Base-by-base conservation (phyloP, 352 stramenopile genomes). In the Phytophthora pisi region DNA sequence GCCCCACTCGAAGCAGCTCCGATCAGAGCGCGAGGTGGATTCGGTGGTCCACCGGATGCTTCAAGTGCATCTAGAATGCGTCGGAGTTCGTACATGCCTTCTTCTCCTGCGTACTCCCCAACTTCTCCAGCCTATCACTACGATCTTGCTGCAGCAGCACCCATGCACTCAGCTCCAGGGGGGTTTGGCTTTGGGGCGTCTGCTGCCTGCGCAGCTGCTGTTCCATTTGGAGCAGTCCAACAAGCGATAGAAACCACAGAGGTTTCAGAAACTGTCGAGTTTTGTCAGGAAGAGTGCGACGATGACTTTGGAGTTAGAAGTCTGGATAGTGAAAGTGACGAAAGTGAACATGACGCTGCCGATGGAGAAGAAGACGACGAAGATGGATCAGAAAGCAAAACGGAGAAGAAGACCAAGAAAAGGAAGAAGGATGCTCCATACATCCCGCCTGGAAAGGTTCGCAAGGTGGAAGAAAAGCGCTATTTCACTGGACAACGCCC, bases 401-500 rank as follows among this genome's bases (percentile, higher is more conserved):
- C 31, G 1, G 31, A 63, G 28, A 31, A 57, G 18, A 51, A 67
- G 11, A 61, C 58, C 11, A 70, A 60, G 51, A 66, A 71, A 57
- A 24, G 42, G 7, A 70, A 74, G 31, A 49, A 68, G 16, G 67
- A 77, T 13, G 60, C 40, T 0, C 74, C 72, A 0, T 86, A 86
- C 31, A 65, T 88, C 20, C 64, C 62, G 11, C 64, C 79, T 7
- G 79, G 79, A 0, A 85, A 86, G 57, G 72, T 88, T 11, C 69
- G 79, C 16, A 81, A 65, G 51, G 50, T 86, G 4, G 61, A 79
- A 53, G 79, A 88, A 62, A 82, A 78, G 38, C 65, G 72, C 8
- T 81, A 64, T 45, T 81, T 78, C 24, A 49, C 34, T 11, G 51
- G 36, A 0, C 71, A 80, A 45, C 61, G 62, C n/a, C 74, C 70